phyloP scores from a whole-genome alignment of 371 early-diverging fungal genomes.

The Mucor indicus region DNA sequence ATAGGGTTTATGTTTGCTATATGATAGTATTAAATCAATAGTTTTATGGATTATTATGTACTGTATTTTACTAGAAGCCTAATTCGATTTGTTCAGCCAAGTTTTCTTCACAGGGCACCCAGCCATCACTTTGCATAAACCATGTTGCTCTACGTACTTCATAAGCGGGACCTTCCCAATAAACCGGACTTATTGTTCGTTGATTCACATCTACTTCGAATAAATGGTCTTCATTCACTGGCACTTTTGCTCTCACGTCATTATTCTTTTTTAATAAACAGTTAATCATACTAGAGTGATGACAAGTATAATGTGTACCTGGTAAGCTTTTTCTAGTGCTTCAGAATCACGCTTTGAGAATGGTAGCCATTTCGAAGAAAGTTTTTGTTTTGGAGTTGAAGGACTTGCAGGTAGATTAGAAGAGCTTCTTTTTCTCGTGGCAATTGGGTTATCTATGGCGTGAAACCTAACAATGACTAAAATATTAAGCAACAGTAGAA shows the following conservation, averaged over 20 bases:
- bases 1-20: slow-evolving; percentile 65
- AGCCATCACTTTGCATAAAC: slow-evolving; percentile 72
- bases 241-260: slow-evolving; percentile 36
- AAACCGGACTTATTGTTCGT: slow-evolving; percentile 70
- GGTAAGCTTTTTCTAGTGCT: slow-evolving; percentile 57
- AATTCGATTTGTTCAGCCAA: slow-evolving; percentile 77
- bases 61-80: slow-evolving; percentile 70
- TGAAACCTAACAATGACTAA: slow-evolving; percentile 31
- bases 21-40: too few species aligned
- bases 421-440: slow-evolving; percentile 21
- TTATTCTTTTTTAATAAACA: slow-evolving; percentile 28
- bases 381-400: slow-evolving; percentile 17
- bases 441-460: slow-evolving; percentile 26
- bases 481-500: background rate
- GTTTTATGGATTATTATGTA: too few species aligned
- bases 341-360: slow-evolving; percentile 58
- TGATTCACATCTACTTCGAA: slow-evolving; percentile 77
- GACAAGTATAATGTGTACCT: slow-evolving; percentile 32
- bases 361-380: slow-evolving; percentile 54
- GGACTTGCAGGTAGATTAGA: slow-evolving; percentile 13
- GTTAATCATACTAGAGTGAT: too few species aligned
- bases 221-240: slow-evolving; percentile 72
- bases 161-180: slow-evolving; percentile 80
- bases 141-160: slow-evolving; percentile 82
- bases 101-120: slow-evolving; percentile 78